Evolutionary conservation across 169 alveolate genomes (phyloP), one percentile per base, ranked within the genome.

Genomic region (Babesia bovis): DNA sequence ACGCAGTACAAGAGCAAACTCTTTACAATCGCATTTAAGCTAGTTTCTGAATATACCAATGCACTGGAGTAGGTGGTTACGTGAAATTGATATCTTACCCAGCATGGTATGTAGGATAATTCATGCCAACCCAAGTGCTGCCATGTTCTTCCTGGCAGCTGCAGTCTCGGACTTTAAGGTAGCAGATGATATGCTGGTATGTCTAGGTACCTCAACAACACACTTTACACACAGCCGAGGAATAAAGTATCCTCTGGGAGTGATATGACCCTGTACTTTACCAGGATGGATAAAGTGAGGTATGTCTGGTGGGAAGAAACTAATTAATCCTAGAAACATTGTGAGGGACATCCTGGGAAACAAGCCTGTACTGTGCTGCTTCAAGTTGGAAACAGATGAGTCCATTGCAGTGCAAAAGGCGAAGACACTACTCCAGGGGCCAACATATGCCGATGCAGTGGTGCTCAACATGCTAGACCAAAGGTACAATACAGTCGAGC

Each of bases 371-470:
- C 2, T 69, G 63, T 69, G 82, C 58, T 69, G 82, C 33, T 69
- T 69, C 51, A 69, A 69, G 23, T 36, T 55, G 68, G 61, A 60
- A 28, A 69, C 82, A 0, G 61, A 69, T 60, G 4, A n/a, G 58
- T 12, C 5, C 1, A 65, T 52, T 13, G 7, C 36, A 10, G 28
- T 32, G n/a, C 33, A 40, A 19, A 32, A 35, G 50, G 68, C 82
- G 5, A 36, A 28, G 13, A 0, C 13, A 21, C 60, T 69, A 47
- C 70, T 69, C 0, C 35, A 17, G 1, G 45, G 38, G 60, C 82
- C 82, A 3, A 69, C 82, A 21, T 3, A n/a, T 28, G 82, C 82
- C 5, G 82, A 69, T 21, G 61, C 47, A 38, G 82, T 69, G 7
- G 82, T 69, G 3, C 19, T 44, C 25, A 69, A 69, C 47, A 53